Evolutionary conservation across 495 filamentous ascomycete genomes (phyloP).

Genomic region (Penicillium verhagenii): DNA sequence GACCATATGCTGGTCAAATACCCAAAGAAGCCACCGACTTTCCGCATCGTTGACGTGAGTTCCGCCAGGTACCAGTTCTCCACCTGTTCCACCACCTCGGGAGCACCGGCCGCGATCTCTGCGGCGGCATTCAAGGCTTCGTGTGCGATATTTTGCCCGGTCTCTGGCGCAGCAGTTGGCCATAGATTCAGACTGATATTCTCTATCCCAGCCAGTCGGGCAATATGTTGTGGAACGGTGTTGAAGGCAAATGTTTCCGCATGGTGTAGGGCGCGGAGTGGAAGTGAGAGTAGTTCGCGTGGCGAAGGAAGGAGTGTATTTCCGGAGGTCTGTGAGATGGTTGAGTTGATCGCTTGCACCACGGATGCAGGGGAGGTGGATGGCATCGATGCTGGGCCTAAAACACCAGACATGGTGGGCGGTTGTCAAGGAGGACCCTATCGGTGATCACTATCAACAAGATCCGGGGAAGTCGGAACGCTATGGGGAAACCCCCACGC

Average conservation of each 20-base stretch:
- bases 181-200: constrained; percentile 26
- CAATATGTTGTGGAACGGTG: constrained; percentile 38
- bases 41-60: constrained; percentile 44
- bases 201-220: constrained; percentile 29
- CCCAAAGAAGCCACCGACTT: constrained; percentile 82
- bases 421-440: constrained; percentile 6
- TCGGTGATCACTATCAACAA: constrained; percentile 17
- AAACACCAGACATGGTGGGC: constrained; percentile 23
- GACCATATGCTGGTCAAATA: constrained; percentile 96
- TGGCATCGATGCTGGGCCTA: constrained; percentile 17
- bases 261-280: constrained; percentile 39
- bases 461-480: constrained; percentile 22
- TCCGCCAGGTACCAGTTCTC: constrained; percentile 35
- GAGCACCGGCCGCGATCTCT: constrained; percentile 28
- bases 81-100: constrained; percentile 28
- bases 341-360: constrained; percentile 11
- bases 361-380: constrained; percentile 19
- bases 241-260: constrained; percentile 39
- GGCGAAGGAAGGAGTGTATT: constrained; percentile 31
- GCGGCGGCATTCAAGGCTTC: constrained; percentile 30
- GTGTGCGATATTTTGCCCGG: constrained; percentile 20
- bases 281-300: constrained; percentile 33
- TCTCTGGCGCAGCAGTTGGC: constrained; percentile 19
- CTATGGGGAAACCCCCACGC: constrained; percentile 16
- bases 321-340: constrained; percentile 19